These are phyloP conservation scores for Mycena floridula DNA, from an alignment of 768 basidiomycete genomes.

Conservation along the genomic window DNA sequence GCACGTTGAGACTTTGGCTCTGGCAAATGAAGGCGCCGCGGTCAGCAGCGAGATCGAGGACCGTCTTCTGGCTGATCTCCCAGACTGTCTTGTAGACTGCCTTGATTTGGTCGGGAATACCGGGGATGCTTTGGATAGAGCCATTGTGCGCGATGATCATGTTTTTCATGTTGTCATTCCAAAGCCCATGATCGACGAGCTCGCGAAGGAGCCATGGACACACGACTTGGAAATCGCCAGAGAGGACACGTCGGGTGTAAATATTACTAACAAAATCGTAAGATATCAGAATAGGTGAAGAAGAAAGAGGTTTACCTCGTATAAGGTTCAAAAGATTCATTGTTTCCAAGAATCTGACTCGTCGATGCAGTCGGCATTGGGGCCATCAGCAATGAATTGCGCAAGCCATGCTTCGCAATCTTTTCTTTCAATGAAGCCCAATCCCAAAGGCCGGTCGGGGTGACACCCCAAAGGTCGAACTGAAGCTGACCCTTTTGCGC, in stretches of 20 bases:
- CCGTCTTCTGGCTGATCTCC: slow-evolving; percentile 98
- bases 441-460: slow-evolving; percentile 78
- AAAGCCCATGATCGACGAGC: slow-evolving; percentile 89
- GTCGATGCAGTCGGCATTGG: slow-evolving; percentile 99
- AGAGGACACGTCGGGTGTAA: slow-evolving; percentile 96
- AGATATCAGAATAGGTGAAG: slow-evolving; percentile 2
- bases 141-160: slow-evolving; percentile 97
- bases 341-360: slow-evolving; percentile 97
- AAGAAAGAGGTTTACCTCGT: slow-evolving; percentile 56
- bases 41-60: slow-evolving; percentile 97
- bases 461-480: slow-evolving; percentile 75
- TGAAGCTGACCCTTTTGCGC: slow-evolving; percentile 76
- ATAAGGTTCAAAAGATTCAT: slow-evolving; percentile 99
- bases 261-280: slow-evolving; percentile 65
- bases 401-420: slow-evolving; percentile 71
- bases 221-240: slow-evolving; percentile 99
- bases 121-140: slow-evolving; percentile 80
- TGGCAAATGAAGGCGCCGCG: slow-evolving; percentile 98
- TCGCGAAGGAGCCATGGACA: slow-evolving; percentile 99
- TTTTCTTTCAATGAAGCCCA: slow-evolving; percentile 85
- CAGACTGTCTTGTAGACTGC: slow-evolving; percentile 99
- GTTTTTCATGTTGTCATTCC: slow-evolving; percentile 99
- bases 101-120: slow-evolving; percentile 86
- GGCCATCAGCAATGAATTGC: slow-evolving; percentile 86
- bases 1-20: slow-evolving; percentile 74